Percentiles rank a stretch among this genome's conserved stretches.
Evolutionary conservation across 495 filamentous ascomycete species (phyloP).

Genomic region (Xylaria curta): DNA sequence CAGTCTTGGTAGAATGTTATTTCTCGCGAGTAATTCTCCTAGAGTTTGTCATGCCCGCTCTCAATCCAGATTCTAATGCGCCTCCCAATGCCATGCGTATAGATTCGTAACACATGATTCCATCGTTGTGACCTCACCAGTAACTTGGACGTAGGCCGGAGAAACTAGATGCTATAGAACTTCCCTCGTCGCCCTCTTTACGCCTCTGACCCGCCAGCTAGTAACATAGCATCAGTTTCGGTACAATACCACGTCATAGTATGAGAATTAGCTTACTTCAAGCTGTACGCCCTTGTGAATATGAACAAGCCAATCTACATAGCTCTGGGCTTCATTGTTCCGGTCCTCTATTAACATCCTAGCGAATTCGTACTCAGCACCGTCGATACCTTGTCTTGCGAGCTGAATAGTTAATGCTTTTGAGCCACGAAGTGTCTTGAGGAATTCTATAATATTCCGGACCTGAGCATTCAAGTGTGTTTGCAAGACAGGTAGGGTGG

Average conservation of each 20-base stretch:
- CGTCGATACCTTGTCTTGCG: constrained; percentile 91
- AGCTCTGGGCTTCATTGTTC: constrained; percentile 96
- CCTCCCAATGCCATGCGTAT: constrained; percentile 28
- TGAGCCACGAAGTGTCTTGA: constrained; percentile 78
- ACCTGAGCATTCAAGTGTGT: constrained; percentile 96
- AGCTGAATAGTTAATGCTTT: constrained; percentile 91
- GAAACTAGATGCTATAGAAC: constrained; percentile 38
- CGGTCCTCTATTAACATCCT: constrained; percentile 88
- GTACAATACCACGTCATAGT: background rate
- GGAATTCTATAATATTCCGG: constrained; percentile 88
- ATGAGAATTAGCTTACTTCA: constrained; percentile 63
- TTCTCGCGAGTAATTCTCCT: background rate
- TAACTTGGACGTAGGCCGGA: constrained; percentile 42
- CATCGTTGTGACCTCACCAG: constrained; percentile 32
- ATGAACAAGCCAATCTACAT: constrained; percentile 98
- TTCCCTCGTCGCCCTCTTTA: constrained; percentile 39
- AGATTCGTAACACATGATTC: constrained; percentile 20
- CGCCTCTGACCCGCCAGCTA: constrained; percentile 36
- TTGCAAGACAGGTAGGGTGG: constrained; percentile 77
- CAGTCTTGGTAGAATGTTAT: background rate
- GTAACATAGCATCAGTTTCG: constrained; percentile 13
- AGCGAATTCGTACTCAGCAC: constrained; percentile 96
- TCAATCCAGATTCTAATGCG: constrained; percentile 23
- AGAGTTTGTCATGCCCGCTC: background rate
- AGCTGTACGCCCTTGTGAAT: constrained; percentile 90